Conservation (phyloP, 306 rosid genomes). For the Prunus fruticosa region DNA sequence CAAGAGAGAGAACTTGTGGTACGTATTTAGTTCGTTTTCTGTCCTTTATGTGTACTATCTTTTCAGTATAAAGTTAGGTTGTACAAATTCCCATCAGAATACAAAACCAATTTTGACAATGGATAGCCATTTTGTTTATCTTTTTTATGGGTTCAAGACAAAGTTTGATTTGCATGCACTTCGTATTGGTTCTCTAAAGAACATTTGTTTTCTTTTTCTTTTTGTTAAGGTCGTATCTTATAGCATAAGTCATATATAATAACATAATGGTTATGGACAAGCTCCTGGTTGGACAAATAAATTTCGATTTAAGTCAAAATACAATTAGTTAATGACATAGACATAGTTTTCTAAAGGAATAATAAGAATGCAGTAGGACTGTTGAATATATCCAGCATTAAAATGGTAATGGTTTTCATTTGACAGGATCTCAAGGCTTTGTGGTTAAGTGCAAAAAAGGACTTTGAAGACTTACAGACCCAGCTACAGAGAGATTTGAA, state of each 20-base stretch:
- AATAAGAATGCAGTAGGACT: not conserved
- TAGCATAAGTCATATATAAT: not conserved
- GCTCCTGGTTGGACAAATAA: not conserved
- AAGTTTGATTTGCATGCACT: not conserved
- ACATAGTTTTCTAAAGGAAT: not conserved
- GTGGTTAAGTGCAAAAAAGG: slow-evolving; percentile 52
- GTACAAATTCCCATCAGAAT: not conserved
- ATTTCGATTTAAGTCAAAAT: not conserved
- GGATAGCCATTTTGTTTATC: not conserved
- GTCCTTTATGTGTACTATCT: not conserved
- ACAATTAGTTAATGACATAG: not conserved
- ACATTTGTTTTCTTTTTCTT: not conserved
- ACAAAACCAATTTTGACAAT: not conserved
- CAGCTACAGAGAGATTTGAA: slow-evolving; percentile 58
- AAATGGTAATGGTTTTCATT: not conserved
- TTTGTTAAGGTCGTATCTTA: not conserved
- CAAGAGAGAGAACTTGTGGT: slow-evolving; percentile 87
- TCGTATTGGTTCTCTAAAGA: not conserved
- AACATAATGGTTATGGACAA: not conserved
- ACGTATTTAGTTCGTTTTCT: not conserved
- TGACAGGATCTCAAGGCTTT: slow-evolving; percentile 75
- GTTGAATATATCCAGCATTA: not conserved
- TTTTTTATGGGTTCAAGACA: not conserved
- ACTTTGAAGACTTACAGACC: slow-evolving; percentile 62
- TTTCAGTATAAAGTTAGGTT: not conserved